A percentile compares a stretch with the other conserved stretches of the same genome.
Conservation (phyloP, 169 alveolate genomes). For the Cryptosporidium parvum region DNA sequence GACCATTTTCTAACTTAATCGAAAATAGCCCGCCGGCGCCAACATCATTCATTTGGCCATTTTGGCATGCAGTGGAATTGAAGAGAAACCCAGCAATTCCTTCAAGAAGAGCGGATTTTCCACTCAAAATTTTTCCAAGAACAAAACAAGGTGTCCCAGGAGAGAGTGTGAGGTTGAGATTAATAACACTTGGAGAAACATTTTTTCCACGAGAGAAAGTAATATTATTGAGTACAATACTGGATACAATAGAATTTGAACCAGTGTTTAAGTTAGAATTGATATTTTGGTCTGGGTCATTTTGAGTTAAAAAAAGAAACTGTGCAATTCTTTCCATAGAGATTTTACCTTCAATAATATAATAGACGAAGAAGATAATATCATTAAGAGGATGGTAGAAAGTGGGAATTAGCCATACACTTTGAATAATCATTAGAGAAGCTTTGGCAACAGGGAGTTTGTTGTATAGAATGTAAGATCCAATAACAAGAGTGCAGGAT, state of each 20-base stretch:
- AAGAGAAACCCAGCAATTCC: constrained; percentile 46
- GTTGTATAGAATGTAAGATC: constrained; percentile 42
- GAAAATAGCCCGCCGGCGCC: constrained; percentile 10
- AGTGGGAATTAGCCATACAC: constrained; percentile 63
- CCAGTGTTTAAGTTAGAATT: not conserved
- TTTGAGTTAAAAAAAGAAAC: constrained; percentile 25
- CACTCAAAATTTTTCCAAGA: constrained; percentile 36
- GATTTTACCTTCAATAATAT: constrained; percentile 29
- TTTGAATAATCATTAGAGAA: constrained; percentile 51
- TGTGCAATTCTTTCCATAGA: constrained; percentile 59
- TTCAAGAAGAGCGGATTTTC: constrained; percentile 63
- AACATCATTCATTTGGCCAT: too few species aligned
- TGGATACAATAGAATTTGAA: not conserved
- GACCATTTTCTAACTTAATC: not conserved
- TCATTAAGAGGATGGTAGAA: constrained; percentile 68
- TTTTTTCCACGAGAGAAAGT: constrained; percentile 11
- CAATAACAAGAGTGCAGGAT: constrained; percentile 36
- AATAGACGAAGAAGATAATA: constrained; percentile 24
- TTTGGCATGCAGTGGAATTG: not conserved
- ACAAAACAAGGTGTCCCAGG: constrained; percentile 40
- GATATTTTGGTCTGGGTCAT: not conserved
- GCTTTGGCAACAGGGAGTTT: constrained; percentile 33
- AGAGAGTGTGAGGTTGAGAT: constrained; percentile 11
- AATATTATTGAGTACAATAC: constrained; percentile 2
- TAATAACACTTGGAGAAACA: not conserved